A percentile compares a stretch with the other conserved stretches of the same genome.
These are phyloP conservation scores for Arachnopeziza araneosa DNA, from an alignment of 2,329 filamentous ascomycete species.

Conservation along the genomic window DNA sequence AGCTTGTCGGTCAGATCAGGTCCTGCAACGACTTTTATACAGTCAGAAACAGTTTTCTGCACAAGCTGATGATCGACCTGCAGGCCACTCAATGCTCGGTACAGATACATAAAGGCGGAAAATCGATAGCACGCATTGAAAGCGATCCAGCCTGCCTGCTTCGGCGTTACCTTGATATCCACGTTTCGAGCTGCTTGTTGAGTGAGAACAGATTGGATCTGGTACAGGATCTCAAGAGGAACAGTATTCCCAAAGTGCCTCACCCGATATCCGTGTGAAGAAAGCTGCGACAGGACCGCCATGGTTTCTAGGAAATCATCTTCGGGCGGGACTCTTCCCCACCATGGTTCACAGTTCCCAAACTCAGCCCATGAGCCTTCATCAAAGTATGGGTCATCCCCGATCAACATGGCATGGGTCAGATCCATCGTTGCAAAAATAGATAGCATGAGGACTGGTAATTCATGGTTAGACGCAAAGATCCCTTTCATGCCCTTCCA, in stretches of 20 bases:
- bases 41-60: conserved; percentile 35
- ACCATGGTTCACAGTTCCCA: conserved; percentile 38
- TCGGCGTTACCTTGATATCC: conserved; percentile 9
- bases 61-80: conserved; percentile 35
- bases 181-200: conserved; percentile 20
- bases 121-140: conserved; percentile 34
- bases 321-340: conserved; percentile 29
- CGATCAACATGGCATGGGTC: conserved; percentile 37
- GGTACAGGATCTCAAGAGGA: conserved; percentile 22
- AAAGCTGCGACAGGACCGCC: conserved; percentile 29
- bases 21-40: conserved; percentile 34
- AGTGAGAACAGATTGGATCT: conserved; percentile 23
- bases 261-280: conserved; percentile 31
- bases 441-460: conserved; percentile 36
- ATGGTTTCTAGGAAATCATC: conserved; percentile 32
- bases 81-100: conserved; percentile 37
- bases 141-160: conserved; percentile 31
- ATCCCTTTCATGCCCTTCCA: conserved; percentile 23
- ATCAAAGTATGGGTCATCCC: conserved; percentile 34
- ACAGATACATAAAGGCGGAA: conserved; percentile 37
- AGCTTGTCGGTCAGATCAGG: conserved; percentile 33
- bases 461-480: conserved; percentile 19
- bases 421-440: conserved; percentile 41
- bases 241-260: conserved; percentile 17
- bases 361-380: conserved; percentile 35